Conservation (phyloP, 1,284 basidiomycete genomes). For the Trichosporon sp. region DNA sequence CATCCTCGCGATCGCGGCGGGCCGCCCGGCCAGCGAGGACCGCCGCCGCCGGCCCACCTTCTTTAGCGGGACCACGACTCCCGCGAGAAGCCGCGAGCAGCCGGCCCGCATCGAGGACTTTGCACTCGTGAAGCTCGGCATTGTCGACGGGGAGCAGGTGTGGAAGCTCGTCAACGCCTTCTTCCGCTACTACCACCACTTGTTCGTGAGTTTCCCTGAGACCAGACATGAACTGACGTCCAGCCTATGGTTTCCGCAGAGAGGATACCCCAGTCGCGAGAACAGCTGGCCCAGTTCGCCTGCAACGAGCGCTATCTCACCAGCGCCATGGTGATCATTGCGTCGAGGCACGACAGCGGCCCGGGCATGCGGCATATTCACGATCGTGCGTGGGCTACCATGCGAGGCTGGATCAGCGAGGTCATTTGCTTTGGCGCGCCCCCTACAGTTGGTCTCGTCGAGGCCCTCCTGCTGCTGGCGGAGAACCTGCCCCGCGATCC, state of each 20-base stretch:
- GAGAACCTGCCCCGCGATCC: slow-evolving; percentile 48
- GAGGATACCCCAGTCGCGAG: slow-evolving; percentile 45
- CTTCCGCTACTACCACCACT: slow-evolving; percentile 49
- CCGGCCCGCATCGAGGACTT: slow-evolving; percentile 36
- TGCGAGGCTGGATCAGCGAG: slow-evolving; percentile 46
- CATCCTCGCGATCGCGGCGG: slow-evolving; percentile 45
- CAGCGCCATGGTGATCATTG: slow-evolving; percentile 50
- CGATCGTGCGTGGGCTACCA: slow-evolving; percentile 41
- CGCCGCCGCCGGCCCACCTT: neutral
- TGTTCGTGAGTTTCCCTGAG: slow-evolving; percentile 44
- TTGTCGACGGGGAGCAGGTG: slow-evolving; percentile 41
- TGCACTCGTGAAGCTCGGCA: slow-evolving; percentile 47
- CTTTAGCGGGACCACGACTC: neutral
- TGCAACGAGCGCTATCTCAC: slow-evolving; percentile 48
- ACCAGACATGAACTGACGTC: neutral
- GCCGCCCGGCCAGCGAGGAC: slow-evolving; percentile 9
- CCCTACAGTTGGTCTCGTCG: slow-evolving; percentile 45
- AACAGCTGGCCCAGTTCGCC: slow-evolving; percentile 46
- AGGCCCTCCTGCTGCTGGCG: slow-evolving; percentile 44
- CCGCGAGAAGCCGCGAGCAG: neutral
- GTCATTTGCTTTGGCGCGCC: slow-evolving; percentile 44
- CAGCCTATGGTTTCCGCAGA: slow-evolving; percentile 50
- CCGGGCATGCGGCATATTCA: slow-evolving; percentile 39
- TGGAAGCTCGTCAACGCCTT: slow-evolving; percentile 42
- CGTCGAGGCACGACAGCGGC: slow-evolving; percentile 40